Percentiles rank a stretch among this genome's conserved stretches.
These are phyloP conservation scores for Domatiomyces catenatus DNA, from an alignment of 2,329 filamentous ascomycete genomes.

Conservation along the genomic window DNA sequence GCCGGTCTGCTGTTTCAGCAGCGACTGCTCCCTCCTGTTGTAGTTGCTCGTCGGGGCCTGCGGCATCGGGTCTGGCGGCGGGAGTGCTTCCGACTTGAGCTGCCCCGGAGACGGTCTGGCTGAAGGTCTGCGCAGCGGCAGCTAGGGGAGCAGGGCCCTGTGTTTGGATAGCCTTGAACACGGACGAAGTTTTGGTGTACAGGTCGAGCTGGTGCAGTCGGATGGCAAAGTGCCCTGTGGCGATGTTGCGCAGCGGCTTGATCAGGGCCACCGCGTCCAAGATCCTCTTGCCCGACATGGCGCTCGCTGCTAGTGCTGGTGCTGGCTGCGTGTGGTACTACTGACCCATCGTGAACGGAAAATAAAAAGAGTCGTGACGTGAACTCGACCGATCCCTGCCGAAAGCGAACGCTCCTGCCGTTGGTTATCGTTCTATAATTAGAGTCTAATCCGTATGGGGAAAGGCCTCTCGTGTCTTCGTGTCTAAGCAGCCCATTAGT, in stretches of 20 bases:
- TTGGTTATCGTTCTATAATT: no score
- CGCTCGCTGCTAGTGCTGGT: not conserved
- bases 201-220: conserved; percentile 47
- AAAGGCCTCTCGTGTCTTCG: not conserved
- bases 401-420: not conserved
- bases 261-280: conserved; percentile 57
- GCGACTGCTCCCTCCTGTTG: conserved; percentile 39
- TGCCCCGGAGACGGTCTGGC: conserved; percentile 17
- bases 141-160: conserved; percentile 18
- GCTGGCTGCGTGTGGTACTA: not conserved
- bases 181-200: conserved; percentile 48
- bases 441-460: not conserved
- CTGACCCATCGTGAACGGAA: not conserved
- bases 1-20: conserved; percentile 29
- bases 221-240: conserved; percentile 44
- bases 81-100: not conserved
- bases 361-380: not conserved
- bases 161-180: conserved; percentile 46
- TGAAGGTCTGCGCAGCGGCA: conserved; percentile 4
- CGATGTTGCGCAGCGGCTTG: conserved; percentile 54
- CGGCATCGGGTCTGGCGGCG: conserved; percentile 2
- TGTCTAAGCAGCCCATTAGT: no score
- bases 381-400: not conserved
- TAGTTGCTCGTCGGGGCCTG: conserved; percentile 11
- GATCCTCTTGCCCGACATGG: conserved; percentile 46